Evolutionary conservation across 2,329 filamentous ascomycete genomes (phyloP).

Genomic region (Teratosphaeria epicoccoides): DNA sequence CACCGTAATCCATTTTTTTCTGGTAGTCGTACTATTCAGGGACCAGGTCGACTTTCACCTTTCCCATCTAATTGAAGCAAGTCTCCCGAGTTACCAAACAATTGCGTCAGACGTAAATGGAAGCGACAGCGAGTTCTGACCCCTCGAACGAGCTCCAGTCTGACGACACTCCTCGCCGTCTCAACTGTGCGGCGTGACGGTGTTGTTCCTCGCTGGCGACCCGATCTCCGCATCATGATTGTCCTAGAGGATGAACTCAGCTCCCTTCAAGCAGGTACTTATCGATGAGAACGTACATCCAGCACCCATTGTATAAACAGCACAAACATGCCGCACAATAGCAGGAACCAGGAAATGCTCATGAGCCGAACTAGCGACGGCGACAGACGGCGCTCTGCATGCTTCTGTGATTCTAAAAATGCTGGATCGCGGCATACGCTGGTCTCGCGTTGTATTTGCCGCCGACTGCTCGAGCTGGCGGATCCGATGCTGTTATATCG

Average conservation of each 20-base stretch:
- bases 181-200: neutral
- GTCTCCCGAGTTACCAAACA: too few relatives aligned
- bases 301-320: neutral
- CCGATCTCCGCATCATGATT: neutral
- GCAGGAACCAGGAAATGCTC: neutral
- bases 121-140: neutral
- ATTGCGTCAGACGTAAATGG: too few relatives aligned
- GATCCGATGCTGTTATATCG: neutral
- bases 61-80: too few relatives aligned
- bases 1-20: too few relatives aligned
- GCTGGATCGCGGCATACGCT: neutral
- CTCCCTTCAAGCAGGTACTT: neutral
- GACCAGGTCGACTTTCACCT: too few relatives aligned
- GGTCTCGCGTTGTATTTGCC: neutral
- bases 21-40: too few relatives aligned
- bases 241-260: neutral
- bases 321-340: neutral
- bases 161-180: neutral
- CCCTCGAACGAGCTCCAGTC: too few relatives aligned
- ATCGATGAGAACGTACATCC: neutral
- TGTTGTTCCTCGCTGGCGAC: neutral
- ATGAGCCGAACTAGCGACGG: neutral
- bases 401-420: neutral
- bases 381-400: neutral
- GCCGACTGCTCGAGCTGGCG: neutral